A percentile compares a stretch with the other conserved stretches of the same genome.
These are phyloP conservation scores for Cucumis sativus DNA, from an alignment of 306 rosid species.

Conservation along the genomic window DNA sequence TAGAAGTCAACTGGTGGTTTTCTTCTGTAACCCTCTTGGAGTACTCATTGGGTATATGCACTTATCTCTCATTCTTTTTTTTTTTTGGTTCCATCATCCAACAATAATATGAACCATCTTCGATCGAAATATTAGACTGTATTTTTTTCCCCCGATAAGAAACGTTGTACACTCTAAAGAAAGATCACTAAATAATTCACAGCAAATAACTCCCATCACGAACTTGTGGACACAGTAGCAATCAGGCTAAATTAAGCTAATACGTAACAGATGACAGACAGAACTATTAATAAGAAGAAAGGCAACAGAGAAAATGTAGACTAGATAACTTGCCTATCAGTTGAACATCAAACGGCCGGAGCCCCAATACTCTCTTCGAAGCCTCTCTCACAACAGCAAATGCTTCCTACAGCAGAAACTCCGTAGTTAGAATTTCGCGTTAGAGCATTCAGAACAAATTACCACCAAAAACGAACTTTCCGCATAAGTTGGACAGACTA, in stretches of 20 bases:
- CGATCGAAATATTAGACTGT: not conserved
- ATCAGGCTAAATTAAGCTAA: not conserved
- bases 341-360: slow-evolving; percentile 95
- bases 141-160: not conserved
- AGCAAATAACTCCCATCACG: not conserved
- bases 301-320: not conserved
- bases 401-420: slow-evolving; percentile 51
- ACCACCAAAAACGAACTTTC: not conserved
- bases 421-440: not conserved
- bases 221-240: not conserved
- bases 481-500: not conserved
- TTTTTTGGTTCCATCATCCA: not conserved
- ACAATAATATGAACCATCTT: not conserved
- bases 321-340: slow-evolving; percentile 40
- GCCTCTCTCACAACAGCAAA: slow-evolving; percentile 94
- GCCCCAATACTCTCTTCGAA: slow-evolving; percentile 82
- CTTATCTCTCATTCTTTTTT: not conserved
- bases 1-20: not conserved
- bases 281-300: not conserved
- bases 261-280: not conserved
- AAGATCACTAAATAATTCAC: not conserved
- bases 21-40: not conserved
- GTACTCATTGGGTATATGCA: not conserved
- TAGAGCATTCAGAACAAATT: not conserved
- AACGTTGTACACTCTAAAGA: not conserved